phyloP scores from a whole-genome alignment of 1,139 yeast species.

The Protomyces pachydermus region DNA sequence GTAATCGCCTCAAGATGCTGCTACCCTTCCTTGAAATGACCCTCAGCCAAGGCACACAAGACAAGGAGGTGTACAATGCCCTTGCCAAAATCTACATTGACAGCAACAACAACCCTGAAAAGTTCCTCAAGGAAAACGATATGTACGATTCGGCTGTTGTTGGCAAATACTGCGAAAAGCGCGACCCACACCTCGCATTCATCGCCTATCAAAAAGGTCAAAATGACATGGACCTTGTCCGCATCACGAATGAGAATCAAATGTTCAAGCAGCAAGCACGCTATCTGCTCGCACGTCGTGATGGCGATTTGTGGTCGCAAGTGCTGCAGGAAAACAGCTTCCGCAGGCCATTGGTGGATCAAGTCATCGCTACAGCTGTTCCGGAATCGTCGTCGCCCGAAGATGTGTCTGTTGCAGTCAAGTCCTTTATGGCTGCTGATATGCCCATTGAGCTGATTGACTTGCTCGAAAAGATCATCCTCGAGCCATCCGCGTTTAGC shows the following conservation, averaged over 20 bases:
- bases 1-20: conserved; percentile 85
- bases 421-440: conserved; percentile 94
- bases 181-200: conserved; percentile 96
- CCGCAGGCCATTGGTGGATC: conserved; percentile 87
- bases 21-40: conserved; percentile 91
- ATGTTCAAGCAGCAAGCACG: conserved; percentile 99
- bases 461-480: conserved; percentile 85
- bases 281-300: conserved; percentile 80
- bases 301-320: conserved; percentile 69
- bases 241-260: conserved; percentile 90
- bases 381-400: conserved; percentile 95
- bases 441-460: conserved; percentile 90
- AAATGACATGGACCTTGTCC: conserved; percentile 81
- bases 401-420: conserved; percentile 91
- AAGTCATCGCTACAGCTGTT: conserved; percentile 86
- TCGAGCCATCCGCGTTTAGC: conserved; percentile 94
- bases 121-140: conserved; percentile 85
- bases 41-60: conserved; percentile 79
- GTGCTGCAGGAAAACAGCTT: conserved; percentile 79
- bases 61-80: conserved; percentile 87
- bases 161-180: conserved; percentile 97
- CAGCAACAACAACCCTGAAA: conserved; percentile 94
- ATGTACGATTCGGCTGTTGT: conserved; percentile 86
- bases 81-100: conserved; percentile 97
- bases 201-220: conserved; percentile 94